Base-by-base conservation (phyloP, 805 yeast species). In the Brettanomyces sp. region DNA sequence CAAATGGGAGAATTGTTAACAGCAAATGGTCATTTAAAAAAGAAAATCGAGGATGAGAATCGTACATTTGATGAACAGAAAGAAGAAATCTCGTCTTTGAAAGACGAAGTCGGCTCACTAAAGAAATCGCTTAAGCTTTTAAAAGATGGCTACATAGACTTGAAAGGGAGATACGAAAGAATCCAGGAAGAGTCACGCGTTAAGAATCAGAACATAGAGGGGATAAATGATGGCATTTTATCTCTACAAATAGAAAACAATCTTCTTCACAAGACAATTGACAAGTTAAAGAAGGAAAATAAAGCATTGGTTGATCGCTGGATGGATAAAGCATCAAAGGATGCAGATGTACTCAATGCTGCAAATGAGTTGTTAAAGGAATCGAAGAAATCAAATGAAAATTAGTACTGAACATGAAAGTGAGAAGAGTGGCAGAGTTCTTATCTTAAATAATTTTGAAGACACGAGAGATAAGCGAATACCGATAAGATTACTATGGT, bases 181-280 rank as follows among this genome's bases (percentile, higher is more conserved):
- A 36, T 58, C 12, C 55, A 56, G 42, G 69, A 66, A 44, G 70
- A 65, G 43, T 45, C 55, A n/a, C 50, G 46, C n/a, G 41, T 59
- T 47, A 76, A 71, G 55, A 68, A 69, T 48, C 68, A 69, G 47
- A 67, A 72, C 28, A 64, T 76, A 32, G 79, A 74, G 44, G 54
- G 72, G 6, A 62, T 73, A 32, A 76, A 75, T 49, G 82, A 77
- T 51, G 77, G 74, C 50, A 55, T 72, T 5, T 57, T 77, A 44
- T 67, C 75, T 18, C 55, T 66, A 33, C 76, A 74, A 53, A 73
- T 77, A 39, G 80, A 76, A 53, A 69, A 66, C 45, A 74, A 74
- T 46, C 67, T 76, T 25, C 54, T 75, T 5, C 25, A 8, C 41
- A 37, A 43, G 36, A 24, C 58, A 45, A 53, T 69, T 22, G 50